Base-by-base conservation (phyloP, 2,329 filamentous ascomycete genomes). In the Pseudofabraea citricarpa region DNA sequence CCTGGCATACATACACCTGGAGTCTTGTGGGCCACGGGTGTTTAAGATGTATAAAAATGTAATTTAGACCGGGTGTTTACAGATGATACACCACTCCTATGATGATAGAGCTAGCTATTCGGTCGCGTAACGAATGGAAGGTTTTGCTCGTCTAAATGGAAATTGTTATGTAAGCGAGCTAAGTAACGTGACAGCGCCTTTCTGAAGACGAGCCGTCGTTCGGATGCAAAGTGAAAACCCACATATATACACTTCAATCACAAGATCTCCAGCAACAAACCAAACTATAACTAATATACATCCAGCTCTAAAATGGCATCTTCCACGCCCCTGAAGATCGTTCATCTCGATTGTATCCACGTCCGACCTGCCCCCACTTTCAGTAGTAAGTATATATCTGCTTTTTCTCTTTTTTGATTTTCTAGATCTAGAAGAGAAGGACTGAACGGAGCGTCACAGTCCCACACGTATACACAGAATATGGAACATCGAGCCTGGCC, bases 321-420 rank as follows among this genome's bases (percentile, higher is more conserved):
- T 10, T 10, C 5, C 23, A 40, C 24, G 9, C 35, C 43, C 6
- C 10, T 36, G 6, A 44, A 53, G 20, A 53, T 57, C 35, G 53
- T 56, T 36, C 53, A 52, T 15, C 46, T 57, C 3, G 55, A 57
- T 33, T 50, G 44, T 1, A 48, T 51, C 13, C 45, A 53, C 31
- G 36, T 26, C 23, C 45, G 35, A 21, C 35, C 44, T 13, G 15
- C 43, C 2, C 51, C 50, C 4, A 42, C 20, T 41, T 53, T 57
- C 44, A 47, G 43, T n/a, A 22, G 35, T 37, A 37, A 13, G 32
- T 36, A 10, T n/a, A n/a, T n/a, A n/a, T n/a, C n/a, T n/a, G n/a
- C n/a, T n/a, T n/a, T n/a, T n/a, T n/a, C n/a, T n/a, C n/a, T n/a
- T n/a, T n/a, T n/a, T n/a, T n/a, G n/a, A n/a, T n/a, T n/a, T n/a